Evolutionary conservation across 345 rosid genomes (phyloP).

Genomic region (Populus tremula): DNA sequence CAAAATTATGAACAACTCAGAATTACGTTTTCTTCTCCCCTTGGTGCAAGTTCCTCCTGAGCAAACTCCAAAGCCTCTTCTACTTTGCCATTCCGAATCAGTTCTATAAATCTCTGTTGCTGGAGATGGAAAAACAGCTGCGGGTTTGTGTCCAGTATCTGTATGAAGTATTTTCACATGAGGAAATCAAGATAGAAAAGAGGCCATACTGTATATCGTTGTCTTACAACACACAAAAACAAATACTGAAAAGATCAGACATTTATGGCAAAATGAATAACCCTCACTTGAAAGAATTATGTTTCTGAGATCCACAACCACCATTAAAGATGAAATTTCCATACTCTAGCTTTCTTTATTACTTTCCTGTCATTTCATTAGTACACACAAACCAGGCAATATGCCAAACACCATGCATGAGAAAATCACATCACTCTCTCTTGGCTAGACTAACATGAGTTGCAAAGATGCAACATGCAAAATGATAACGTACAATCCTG

Average conservation of each 20-base stretch:
- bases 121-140: constrained; percentile 98
- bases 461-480: not conserved
- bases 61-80: constrained; percentile 98
- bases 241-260: not conserved
- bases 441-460: not conserved
- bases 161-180: constrained; percentile 24
- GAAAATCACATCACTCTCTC: not conserved
- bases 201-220: not conserved
- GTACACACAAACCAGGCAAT: not conserved
- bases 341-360: not conserved
- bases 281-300: not conserved
- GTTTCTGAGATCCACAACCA: not conserved
- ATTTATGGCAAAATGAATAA: not conserved
- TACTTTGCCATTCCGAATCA: constrained; percentile 84
- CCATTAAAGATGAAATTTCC: not conserved
- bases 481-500: not conserved
- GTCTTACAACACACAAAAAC: not conserved
- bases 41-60: constrained; percentile 98
- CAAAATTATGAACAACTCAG: not conserved
- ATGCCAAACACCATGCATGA: not conserved
- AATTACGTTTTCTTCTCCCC: constrained; percentile 83
- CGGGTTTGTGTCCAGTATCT: constrained; percentile 89
- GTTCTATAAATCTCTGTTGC: constrained; percentile 93
- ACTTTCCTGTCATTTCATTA: not conserved
- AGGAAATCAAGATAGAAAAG: constrained; percentile 5